A percentile compares a stretch with the other conserved stretches of the same genome.
Conservation (phyloP, 2,329 filamentous ascomycete genomes). For the Aspergillus calidoustus region DNA sequence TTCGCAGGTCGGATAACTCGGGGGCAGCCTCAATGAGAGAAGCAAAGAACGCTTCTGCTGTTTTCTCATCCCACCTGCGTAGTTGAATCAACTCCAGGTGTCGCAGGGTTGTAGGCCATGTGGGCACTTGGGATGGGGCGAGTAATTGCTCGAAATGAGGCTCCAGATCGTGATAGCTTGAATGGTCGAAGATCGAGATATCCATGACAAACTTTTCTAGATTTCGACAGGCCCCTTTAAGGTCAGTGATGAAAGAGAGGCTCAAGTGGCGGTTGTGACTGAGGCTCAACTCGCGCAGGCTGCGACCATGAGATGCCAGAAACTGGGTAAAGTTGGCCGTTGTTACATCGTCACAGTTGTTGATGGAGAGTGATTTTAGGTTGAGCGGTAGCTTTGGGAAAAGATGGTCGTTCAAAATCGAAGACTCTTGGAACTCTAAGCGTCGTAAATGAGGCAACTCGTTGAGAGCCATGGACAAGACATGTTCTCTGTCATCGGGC, state of each 20-base stretch:
- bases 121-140: conserved; percentile 62
- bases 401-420: conserved; percentile 69
- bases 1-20: conserved; percentile 68
- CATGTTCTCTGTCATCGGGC: conserved; percentile 28
- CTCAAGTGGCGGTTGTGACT: conserved; percentile 80
- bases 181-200: conserved; percentile 74
- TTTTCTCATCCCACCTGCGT: conserved; percentile 71
- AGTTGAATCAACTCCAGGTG: conserved; percentile 76
- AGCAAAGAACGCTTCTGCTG: conserved; percentile 76
- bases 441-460: conserved; percentile 68
- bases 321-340: conserved; percentile 69
- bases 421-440: conserved; percentile 76
- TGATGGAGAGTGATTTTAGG: conserved; percentile 71
- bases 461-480: conserved; percentile 54
- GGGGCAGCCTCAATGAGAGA: conserved; percentile 76
- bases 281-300: conserved; percentile 70
- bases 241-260: conserved; percentile 70
- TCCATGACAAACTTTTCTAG: conserved; percentile 76
- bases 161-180: conserved; percentile 70
- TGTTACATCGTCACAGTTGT: conserved; percentile 77
- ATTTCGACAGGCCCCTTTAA: conserved; percentile 71
- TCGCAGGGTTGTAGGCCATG: conserved; percentile 76
- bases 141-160: conserved; percentile 75
- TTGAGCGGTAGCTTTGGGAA: conserved; percentile 70
- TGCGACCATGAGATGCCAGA: conserved; percentile 67